Conservation (phyloP, 139 green algal species). For the Asterochloris sp. region DNA sequence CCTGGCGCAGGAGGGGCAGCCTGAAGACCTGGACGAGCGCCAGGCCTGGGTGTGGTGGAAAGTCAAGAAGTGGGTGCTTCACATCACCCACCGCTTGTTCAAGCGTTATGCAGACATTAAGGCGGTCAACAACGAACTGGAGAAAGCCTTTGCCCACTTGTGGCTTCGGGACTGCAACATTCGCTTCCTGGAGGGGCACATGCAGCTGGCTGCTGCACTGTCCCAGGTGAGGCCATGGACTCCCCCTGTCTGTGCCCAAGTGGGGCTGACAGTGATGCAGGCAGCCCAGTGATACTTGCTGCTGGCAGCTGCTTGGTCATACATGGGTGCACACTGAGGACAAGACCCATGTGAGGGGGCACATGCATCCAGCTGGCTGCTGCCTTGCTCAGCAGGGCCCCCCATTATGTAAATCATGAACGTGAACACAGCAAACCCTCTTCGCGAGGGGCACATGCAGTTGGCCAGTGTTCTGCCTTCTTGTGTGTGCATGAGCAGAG, state of each 20-base stretch:
- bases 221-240: conserved; percentile 22
- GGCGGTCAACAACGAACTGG: conserved; percentile 34
- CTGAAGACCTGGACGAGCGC: conserved; percentile 57
- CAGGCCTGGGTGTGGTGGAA: conserved; percentile 91
- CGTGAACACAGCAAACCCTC: too few species aligned
- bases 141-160: conserved; percentile 60
- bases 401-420: too few species aligned
- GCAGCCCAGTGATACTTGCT: background rate
- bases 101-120: conserved; percentile 64
- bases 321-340: too few species aligned
- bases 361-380: too few species aligned
- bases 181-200: conserved; percentile 73
- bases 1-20: conserved; percentile 55
- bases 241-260: too few species aligned
- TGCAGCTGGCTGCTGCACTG: conserved; percentile 57
- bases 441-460: too few species aligned
- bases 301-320: too few species aligned
- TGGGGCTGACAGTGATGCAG: too few species aligned
- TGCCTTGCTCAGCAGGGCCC: too few species aligned
- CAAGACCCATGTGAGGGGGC: too few species aligned
- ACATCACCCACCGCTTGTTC: conserved; percentile 81
- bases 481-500: too few species aligned
- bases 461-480: too few species aligned
- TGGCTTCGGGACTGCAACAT: conserved; percentile 61
- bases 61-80: conserved; percentile 94